Conservation (phyloP, 139 green algal genomes). For the Ettlia oleoabundans region DNA sequence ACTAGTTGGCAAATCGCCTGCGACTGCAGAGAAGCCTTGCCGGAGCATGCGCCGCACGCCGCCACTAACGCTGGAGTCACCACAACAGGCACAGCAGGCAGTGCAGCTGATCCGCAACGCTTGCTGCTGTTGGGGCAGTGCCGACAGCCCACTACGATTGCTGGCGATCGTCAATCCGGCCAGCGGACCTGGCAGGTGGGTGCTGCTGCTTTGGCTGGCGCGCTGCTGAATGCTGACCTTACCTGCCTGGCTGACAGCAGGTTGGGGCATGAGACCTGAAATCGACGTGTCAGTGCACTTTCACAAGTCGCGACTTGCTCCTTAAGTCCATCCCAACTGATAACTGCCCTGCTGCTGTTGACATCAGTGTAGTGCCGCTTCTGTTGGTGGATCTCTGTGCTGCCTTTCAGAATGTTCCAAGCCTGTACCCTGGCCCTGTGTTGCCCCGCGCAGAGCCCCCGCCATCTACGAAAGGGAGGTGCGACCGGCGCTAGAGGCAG, state of each 20-base stretch:
- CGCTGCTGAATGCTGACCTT: too few species aligned
- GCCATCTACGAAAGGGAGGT: constrained; percentile 41
- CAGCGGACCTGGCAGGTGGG: constrained; percentile 64
- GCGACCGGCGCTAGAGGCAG: constrained; percentile 63
- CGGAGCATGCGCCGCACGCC: constrained; percentile 25
- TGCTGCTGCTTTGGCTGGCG: not conserved
- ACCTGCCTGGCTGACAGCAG: too few species aligned
- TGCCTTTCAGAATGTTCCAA: not conserved
- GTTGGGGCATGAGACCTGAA: too few species aligned
- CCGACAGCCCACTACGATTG: constrained; percentile 34
- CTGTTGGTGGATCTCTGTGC: too few species aligned
- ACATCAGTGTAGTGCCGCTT: too few species aligned
- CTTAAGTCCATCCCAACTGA: too few species aligned
- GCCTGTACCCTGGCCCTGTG: not conserved
- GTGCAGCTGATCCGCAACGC: not conserved
- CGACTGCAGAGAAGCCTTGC: not conserved
- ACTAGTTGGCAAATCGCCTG: not conserved
- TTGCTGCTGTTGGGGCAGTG: constrained; percentile 36
- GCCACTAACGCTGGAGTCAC: not conserved
- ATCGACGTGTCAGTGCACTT: too few species aligned
- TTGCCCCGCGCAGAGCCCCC: constrained; percentile 18
- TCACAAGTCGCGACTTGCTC: too few species aligned
- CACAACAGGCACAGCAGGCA: not conserved
- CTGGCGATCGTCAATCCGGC: constrained; percentile 72
- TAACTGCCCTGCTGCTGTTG: too few species aligned